These are phyloP conservation scores for Pseudozyma sp. DNA, from an alignment of 1,284 basidiomycete species.

Conservation along the genomic window DNA sequence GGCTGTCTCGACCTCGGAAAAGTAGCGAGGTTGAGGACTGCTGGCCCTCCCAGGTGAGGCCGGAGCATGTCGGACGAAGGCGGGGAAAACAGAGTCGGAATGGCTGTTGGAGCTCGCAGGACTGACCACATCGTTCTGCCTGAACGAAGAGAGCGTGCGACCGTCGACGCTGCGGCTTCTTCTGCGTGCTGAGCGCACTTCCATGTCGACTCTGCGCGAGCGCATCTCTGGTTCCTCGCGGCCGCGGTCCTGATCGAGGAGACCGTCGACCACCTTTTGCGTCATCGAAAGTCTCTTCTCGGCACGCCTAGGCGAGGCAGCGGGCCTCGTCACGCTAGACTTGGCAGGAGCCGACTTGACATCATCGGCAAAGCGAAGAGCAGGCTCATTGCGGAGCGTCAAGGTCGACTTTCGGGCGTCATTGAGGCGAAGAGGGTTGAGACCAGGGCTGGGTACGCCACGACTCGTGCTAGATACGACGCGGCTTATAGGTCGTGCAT, in stretches of 20 bases:
- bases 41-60: constrained; percentile 14
- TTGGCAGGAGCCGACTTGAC: constrained; percentile 18
- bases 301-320: background rate
- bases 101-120: constrained; percentile 48
- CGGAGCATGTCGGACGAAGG: constrained; percentile 48
- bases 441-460: constrained; percentile 45
- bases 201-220: constrained; percentile 30
- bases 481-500: constrained; percentile 34
- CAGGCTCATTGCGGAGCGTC: constrained; percentile 28
- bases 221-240: constrained; percentile 54
- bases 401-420: constrained; percentile 42
- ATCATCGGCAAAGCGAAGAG: constrained; percentile 18
- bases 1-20: constrained; percentile 19
- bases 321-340: constrained; percentile 6
- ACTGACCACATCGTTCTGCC: constrained; percentile 23
- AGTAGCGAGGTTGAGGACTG: constrained; percentile 36
- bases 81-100: constrained; percentile 46
- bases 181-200: constrained; percentile 31
- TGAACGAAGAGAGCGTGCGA: constrained; percentile 14
- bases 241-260: constrained; percentile 42
- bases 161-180: constrained; percentile 50
- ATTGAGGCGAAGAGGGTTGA: constrained; percentile 30
- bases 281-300: constrained; percentile 52
- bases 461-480: constrained; percentile 48
- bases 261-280: constrained; percentile 44